Percentiles rank a stretch among this genome's conserved stretches.
Conservation (phyloP, 176 grass and related monocot species). For the Aechmea fasciata region DNA sequence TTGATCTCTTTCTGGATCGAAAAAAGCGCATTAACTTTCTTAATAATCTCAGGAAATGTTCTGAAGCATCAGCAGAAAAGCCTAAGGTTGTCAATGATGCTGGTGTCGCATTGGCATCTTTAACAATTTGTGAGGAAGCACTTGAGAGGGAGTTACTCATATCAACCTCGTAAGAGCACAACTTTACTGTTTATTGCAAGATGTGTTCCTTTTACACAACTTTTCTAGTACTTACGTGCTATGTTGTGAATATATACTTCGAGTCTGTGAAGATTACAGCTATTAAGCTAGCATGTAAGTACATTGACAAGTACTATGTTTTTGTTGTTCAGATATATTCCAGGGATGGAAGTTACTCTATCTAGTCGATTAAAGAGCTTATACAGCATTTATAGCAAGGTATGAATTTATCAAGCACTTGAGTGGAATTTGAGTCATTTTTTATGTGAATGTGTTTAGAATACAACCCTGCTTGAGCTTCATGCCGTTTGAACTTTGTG, state of each 20-base stretch:
- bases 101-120: conserved; percentile 71
- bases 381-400: conserved; percentile 95
- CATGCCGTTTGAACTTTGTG: background rate
- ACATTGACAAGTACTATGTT: conserved; percentile 17
- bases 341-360: conserved; percentile 95
- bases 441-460: too few relatives aligned
- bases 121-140: conserved; percentile 90
- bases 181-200: background rate
- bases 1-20: conserved; percentile 90
- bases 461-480: too few relatives aligned
- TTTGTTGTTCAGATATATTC: conserved; percentile 74
- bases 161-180: conserved; percentile 78
- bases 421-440: background rate
- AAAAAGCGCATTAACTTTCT: conserved; percentile 78
- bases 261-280: background rate
- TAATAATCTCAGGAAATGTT: conserved; percentile 69
- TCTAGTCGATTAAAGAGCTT: conserved; percentile 92
- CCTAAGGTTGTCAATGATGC: conserved; percentile 63
- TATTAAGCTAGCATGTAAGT: background rate
- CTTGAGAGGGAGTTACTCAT: conserved; percentile 89
- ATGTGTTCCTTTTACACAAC: background rate
- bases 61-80: conserved; percentile 42
- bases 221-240: background rate
- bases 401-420: conserved; percentile 9
- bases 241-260: background rate